Percentiles rank a stretch among this genome's conserved stretches.
These are phyloP conservation scores for Panicum miliaceum DNA, from an alignment of 176 grass and related monocot species.

Conservation along the genomic window DNA sequence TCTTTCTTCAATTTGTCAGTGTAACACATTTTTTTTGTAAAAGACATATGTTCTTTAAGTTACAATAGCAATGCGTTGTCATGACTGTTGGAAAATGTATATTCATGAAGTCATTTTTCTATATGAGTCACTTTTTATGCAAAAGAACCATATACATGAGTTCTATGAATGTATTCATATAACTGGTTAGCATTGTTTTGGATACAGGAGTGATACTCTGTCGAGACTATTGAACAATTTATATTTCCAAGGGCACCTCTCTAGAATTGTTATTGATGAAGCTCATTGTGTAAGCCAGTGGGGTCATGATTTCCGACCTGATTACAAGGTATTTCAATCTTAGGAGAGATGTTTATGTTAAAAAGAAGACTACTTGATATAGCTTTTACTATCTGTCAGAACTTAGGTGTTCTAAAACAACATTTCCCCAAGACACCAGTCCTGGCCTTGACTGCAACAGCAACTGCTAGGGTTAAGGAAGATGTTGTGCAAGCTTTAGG, in stretches of 20 bases:
- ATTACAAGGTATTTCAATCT: conserved; percentile 74
- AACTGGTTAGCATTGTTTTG: no score
- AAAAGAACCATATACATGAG: no score
- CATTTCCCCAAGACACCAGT: conserved; percentile 78
- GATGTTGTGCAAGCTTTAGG: conserved; percentile 96
- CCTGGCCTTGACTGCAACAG: conserved; percentile 89
- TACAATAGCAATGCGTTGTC: no score
- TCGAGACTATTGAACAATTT: conserved; percentile 64
- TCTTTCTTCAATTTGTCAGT: no score
- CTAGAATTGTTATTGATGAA: conserved; percentile 99
- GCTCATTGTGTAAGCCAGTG: conserved; percentile 99
- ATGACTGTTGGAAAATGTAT: no score
- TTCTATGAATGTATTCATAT: no score
- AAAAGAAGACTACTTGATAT: conserved; percentile 24
- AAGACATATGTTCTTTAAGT: no score
- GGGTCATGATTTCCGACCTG: conserved; percentile 98
- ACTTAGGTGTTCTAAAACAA: conserved; percentile 83
- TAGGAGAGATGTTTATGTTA: not conserved
- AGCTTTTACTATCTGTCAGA: conserved; percentile 50
- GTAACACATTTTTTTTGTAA: no score
- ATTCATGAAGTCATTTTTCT: no score
- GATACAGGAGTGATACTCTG: conserved; percentile 73
- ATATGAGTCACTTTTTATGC: no score
- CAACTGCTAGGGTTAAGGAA: conserved; percentile 92
- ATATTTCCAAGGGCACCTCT: conserved; percentile 64